A percentile compares a stretch with the other conserved stretches of the same genome.
Conservation (phyloP, 768 basidiomycete genomes). For the Royoungia palumana region DNA sequence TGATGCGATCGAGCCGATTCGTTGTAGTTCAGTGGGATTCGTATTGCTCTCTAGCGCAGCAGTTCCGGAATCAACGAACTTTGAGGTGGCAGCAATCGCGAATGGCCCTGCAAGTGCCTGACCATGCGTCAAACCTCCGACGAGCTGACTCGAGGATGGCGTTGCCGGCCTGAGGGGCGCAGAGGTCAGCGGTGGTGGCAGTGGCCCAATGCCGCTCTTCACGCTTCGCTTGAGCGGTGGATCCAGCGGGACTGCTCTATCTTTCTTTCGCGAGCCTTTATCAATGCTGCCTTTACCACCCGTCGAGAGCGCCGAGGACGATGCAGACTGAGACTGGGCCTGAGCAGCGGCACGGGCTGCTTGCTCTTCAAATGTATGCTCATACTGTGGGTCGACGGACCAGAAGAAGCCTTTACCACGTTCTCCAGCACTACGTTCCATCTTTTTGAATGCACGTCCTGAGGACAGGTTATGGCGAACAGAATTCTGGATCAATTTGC, state of each 20-base stretch:
- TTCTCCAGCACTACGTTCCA: conserved; percentile 80
- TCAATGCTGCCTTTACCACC: conserved; percentile 35
- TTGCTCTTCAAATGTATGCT: conserved; percentile 68
- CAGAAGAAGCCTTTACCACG: conserved; percentile 92
- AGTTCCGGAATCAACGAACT: neutral
- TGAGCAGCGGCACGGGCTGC: conserved; percentile 45
- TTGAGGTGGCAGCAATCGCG: neutral
- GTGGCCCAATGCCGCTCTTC: conserved; percentile 54
- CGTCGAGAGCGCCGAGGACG: conserved; percentile 13
- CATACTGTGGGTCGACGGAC: conserved; percentile 77
- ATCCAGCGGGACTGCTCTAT: conserved; percentile 50
- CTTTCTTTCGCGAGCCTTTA: conserved; percentile 52
- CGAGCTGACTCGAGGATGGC: conserved; percentile 2
- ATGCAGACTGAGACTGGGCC: conserved; percentile 22
- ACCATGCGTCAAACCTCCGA: neutral
- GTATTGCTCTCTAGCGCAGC: conserved; percentile 2
- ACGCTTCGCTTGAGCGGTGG: conserved; percentile 69
- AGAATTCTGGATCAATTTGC: conserved; percentile 60
- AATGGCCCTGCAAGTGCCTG: neutral
- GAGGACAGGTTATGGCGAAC: conserved; percentile 95
- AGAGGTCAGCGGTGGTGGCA: conserved; percentile 70
- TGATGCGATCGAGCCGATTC: neutral
- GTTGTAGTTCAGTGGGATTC: conserved; percentile 4
- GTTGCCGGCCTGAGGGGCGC: conserved; percentile 40
- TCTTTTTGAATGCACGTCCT: conserved; percentile 86